Evolutionary conservation across 371 early-diverging fungal genomes (phyloP).

Genomic region (Funneliformis caledonium): DNA sequence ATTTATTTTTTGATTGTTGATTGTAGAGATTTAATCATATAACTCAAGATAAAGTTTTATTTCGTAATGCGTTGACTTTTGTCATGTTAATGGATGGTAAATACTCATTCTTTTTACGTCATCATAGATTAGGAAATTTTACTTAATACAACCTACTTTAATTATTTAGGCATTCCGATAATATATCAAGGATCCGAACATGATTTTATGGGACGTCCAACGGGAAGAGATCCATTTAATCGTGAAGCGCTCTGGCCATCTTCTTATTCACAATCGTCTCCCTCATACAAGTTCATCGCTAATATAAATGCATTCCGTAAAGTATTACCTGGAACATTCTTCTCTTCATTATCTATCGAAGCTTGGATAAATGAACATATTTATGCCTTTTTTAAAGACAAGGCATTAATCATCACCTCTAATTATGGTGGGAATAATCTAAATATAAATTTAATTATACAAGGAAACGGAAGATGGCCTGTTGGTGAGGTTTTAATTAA

Average conservation of each 20-base stretch:
- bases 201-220: background rate
- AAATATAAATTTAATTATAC: background rate
- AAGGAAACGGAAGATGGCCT: slow-evolving; percentile 1
- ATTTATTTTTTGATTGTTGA: background rate
- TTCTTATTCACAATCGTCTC: background rate
- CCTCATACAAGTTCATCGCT: background rate
- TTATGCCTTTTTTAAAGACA: slow-evolving; percentile 17
- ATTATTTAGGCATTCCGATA: slow-evolving; percentile 12
- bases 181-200: slow-evolving; percentile 22
- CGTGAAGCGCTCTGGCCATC: slow-evolving; percentile 24
- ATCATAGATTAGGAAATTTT: too few species aligned
- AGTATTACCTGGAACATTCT: background rate
- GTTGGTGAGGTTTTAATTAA: background rate
- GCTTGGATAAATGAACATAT: slow-evolving; percentile 24
- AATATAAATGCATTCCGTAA: slow-evolving; percentile 2
- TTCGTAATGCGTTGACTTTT: slow-evolving; percentile 51
- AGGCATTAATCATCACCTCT: background rate
- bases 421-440: slow-evolving; percentile 9
- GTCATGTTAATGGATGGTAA: slow-evolving; percentile 42
- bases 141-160: too few species aligned
- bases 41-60: slow-evolving; percentile 44
- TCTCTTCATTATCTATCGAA: slow-evolving; percentile 7
- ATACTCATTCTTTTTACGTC: background rate
- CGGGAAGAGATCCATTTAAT: slow-evolving; percentile 19
- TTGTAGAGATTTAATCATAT: slow-evolving; percentile 45